A percentile compares a stretch with the other conserved stretches of the same genome.
phyloP scores from a whole-genome alignment of 352 stramenopile species.

The Phytophthora citrophthora region DNA sequence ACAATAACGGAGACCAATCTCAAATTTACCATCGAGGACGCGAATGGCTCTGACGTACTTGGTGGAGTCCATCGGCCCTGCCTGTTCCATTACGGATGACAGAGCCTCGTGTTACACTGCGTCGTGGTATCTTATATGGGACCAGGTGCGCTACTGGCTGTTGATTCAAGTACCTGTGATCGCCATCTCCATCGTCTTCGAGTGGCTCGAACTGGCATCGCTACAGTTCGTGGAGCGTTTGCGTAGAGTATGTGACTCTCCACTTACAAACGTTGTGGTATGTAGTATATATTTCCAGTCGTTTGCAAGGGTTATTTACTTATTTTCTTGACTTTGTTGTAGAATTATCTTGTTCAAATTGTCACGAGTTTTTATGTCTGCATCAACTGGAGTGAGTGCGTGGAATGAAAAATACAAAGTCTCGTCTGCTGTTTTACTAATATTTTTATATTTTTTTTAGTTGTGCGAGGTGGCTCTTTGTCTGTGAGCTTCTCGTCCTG shows the following conservation, averaged over 20 bases:
- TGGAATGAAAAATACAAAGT: constrained; percentile 17
- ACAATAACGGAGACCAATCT: constrained; percentile 1
- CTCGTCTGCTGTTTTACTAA: constrained; percentile 15
- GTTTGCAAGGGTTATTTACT: neutral
- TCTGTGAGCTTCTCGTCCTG: constrained; percentile 80
- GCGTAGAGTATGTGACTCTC: constrained; percentile 70
- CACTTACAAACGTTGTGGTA: constrained; percentile 72
- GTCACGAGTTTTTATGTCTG: constrained; percentile 82
- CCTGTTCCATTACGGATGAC: constrained; percentile 67
- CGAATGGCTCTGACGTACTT: constrained; percentile 23
- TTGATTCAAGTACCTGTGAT: constrained; percentile 78
- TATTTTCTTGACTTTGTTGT: neutral
- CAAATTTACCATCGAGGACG: constrained; percentile 11
- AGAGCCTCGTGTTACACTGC: constrained; percentile 74
- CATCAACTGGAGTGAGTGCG: constrained; percentile 87
- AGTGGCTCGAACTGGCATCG: constrained; percentile 81
- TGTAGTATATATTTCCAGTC: constrained; percentile 3
- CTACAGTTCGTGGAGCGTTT: constrained; percentile 70
- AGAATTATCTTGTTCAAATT: constrained; percentile 86
- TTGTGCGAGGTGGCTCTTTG: constrained; percentile 74
- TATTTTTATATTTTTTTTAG: constrained; percentile 34
- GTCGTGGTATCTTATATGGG: constrained; percentile 83
- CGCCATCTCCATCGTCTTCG: constrained; percentile 73
- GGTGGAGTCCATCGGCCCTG: constrained; percentile 17
- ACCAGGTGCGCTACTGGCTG: constrained; percentile 82